Evolutionary conservation across 768 basidiomycete genomes (phyloP), one percentile per base, ranked within the genome.

Genomic region (Trametopsis cervina): DNA sequence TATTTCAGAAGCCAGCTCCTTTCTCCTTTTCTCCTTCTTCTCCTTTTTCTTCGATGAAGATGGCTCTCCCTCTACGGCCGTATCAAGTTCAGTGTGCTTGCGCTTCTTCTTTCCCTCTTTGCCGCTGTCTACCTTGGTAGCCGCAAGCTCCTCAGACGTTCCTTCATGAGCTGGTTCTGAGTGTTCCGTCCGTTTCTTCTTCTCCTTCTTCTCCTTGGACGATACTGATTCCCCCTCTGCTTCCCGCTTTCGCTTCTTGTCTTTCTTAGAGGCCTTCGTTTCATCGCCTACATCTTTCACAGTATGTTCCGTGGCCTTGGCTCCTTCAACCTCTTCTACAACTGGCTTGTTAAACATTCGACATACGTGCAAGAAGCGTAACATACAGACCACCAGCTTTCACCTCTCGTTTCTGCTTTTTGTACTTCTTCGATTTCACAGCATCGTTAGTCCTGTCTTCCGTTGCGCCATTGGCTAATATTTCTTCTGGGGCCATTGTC

Each of bases 201-300:
- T 52, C 52, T 63, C 56, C 41, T 54, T 53, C 22, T 50, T 54
- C 20, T 36, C 35, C 13, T 48, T 42, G 2, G 42, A 27, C 15
- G 50, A 21, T 17, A 4, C 46, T 23, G 49, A 45, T 10, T 59
- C 60, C 3, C 56, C 54, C 37, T 55, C 66, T 15, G 59, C 60
- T 24, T 72, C 65, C 6, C 66, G 65, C 53, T 74, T 73, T 24
- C 67, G 67, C 57, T 71, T 74, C 56, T 64, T 66, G 63, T 69
- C 69, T 39, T 65, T 63, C 61, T 33, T 33, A 15, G 9, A 15
- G 15, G 29, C 7, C 9, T 67, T 67, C 49, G 68, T 67, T 47
- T 67, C 63, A 2, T 41, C 15, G 29, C 29, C 29, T 33, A 15
- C 15, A 33, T 33, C 29, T 15, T 33, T 15, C 29, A 33, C 29